Base-by-base conservation (phyloP, 371 early-diverging fungal genomes). In the Lichtheimia corymbifera region DNA sequence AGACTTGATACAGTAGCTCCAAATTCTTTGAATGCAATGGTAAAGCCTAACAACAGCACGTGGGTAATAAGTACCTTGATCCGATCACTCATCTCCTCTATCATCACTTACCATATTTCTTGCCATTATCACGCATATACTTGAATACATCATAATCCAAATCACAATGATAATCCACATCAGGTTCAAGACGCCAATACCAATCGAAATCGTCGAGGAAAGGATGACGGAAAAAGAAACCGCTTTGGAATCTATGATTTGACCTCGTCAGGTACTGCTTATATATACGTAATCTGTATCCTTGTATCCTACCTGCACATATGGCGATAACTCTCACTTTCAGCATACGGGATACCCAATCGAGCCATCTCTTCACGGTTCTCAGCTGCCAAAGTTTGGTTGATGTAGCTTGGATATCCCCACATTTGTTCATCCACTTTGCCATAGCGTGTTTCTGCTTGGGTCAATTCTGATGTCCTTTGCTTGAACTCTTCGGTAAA, bases 151-250 rank as follows among this genome's bases (percentile, higher is more conserved):
- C 98, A 70, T 90, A 87, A 64, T 89, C 88, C 18, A 98, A 76
- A 59, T 95, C 87, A 69, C 98, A 98, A 60, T 82, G 84, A 62
- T 91, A 96, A 41, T 88, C 82, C 4, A 97, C 96, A 47, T 88
- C 90, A 2, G 99, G 99, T 67, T 98, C 99, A 12, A 98, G 82
- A 11, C 99, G 80, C 99, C 98, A 98, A 73, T 96, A 98, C 70
- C 89, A 98, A 64, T 95, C 91, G 61, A 89, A 91, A 50, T 87
- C 74, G 44, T 76, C 76, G 27, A 97, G 70, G 5, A 94, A 70
- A 50, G 91, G 89, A 66, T 97, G 96, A 51, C 86, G 78, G 72
- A 88, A 97, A 68, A 98, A 94, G 71, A 90, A 95, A 5, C 97
- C 96, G 40, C 74, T 79, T 51, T 79, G 76, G 53, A 76, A 69